Base-by-base conservation (phyloP, 2,329 filamentous ascomycete genomes). In the Arthrinium phaeospermum region DNA sequence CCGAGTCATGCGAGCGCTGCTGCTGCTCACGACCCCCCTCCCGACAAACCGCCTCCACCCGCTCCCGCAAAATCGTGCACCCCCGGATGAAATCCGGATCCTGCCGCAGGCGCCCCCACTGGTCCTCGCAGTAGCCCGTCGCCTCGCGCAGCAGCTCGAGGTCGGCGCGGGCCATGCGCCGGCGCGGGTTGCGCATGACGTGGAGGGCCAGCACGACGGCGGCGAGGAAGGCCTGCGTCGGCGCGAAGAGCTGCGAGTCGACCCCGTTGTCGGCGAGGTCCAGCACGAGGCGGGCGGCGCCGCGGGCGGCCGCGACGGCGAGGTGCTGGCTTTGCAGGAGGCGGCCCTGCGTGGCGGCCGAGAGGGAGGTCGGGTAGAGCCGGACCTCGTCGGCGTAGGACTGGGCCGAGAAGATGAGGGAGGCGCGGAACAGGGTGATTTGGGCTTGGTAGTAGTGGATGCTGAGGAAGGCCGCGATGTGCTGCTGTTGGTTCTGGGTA, bases 161-260 rank as follows among this genome's bases (percentile, higher is more conserved):
- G 34, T 77, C 76, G 24, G 76, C 71, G 27, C 76, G 71, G 6
- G 75, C 76, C 49, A 77, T 73, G 14, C 75, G 71, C 5, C 71
- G 71, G 13, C 72, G 47, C 0, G 75, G 76, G 27, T 75, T 71
- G 7, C 73, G 72, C 3, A 77, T 68, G 30, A 77, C 74, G 44
- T 72, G 67, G 12, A 77, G 71, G 0, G 75, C 75, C 19, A 77
- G 71, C 2, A 76, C 76, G 6, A 76, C 70, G 8, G 75, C 74
- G 1, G 74, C 72, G 0, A 77, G 71, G 57, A 75, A 75, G 0
- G 74, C 69, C 16, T 72, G 76, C 19, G 75, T 75, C 19, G 14
- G 46, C n/a, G 68, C 47, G n/a, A 73, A 68, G n/a, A 74, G 30
- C 46, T 67, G 34, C 5, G 75, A 76, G 5, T 70, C 69, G 3